Percentiles rank a stretch among this genome's conserved stretches.
Evolutionary conservation across 768 basidiomycete genomes (phyloP).

Genomic region (Leucosporidium scottii): DNA sequence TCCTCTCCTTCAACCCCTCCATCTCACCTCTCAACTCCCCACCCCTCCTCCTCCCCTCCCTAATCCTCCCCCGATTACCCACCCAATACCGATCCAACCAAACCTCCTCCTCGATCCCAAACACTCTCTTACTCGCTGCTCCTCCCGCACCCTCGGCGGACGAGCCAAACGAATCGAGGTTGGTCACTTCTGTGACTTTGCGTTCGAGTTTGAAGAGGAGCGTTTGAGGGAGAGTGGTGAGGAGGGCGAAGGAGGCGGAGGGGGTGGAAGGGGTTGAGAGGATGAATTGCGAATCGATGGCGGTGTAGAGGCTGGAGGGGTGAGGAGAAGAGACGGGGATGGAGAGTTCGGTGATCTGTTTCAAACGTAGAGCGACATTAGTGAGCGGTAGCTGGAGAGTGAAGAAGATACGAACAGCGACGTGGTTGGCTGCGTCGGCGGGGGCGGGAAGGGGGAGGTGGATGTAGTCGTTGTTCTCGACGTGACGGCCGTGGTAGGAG

Average conservation of each 20-base stretch:
- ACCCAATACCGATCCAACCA: slow-evolving; percentile 25
- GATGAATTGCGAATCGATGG: slow-evolving; percentile 5
- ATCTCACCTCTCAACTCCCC: not conserved
- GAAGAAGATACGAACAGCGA: not conserved
- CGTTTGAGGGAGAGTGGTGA: not conserved
- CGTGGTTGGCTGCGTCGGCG: not conserved
- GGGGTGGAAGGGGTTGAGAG: not conserved
- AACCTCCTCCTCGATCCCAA: not conserved
- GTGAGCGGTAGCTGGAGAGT: not conserved
- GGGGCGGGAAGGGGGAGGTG: not conserved
- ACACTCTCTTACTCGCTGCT: no score
- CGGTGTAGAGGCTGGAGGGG: not conserved
- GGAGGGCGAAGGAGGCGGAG: not conserved
- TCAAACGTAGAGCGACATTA: not conserved
- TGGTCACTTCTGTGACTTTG: not conserved
- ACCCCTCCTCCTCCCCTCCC: not conserved
- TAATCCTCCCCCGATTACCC: not conserved
- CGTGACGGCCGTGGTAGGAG: not conserved
- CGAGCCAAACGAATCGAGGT: not conserved
- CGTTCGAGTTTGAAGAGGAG: not conserved
- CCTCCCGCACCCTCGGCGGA: not conserved
- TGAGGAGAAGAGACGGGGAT: not conserved
- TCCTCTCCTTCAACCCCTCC: not conserved
- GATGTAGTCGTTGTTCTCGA: not conserved
- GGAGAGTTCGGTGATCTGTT: not conserved